Evolutionary conservation across 1,139 yeast genomes (phyloP), one percentile per base, ranked within the genome.

Genomic region (Blastobotrys proliferans): DNA sequence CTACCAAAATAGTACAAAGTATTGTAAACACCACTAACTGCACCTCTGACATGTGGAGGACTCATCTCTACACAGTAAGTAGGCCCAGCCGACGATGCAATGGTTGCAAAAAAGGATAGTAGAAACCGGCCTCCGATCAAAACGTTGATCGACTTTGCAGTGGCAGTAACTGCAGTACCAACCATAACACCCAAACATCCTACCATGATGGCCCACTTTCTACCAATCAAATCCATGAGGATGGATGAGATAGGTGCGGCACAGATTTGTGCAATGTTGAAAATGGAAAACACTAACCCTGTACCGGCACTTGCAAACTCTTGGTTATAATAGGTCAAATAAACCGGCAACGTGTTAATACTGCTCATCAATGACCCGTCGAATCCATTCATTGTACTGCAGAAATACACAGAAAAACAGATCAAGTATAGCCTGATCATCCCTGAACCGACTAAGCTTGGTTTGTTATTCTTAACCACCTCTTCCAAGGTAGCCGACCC

Each of bases 41-140:
- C 57, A 16, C 69, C 68, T 55, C 77, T 62, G 46, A 68, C 65
- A 27, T 63, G 60, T 64, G 76, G 73, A 44, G 52, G 56, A 3
- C 54, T 45, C 22, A 51, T 24, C 38, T 53, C 56, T 8, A 47
- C 45, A 21, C 51, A 50, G 10, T 49, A 40, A 31, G 43, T 46
- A n/a, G 50, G 50, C 22, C 34, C 47, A 8, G 43, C 40, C 2
- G 33, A 36, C 4, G 25, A 39, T 9, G 62, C 62, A 28, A 49
- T 42, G 10, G 49, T 43, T 4, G 42, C 39, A 16, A 53, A 53
- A 18, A 51, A 45, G n/a, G 54, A 51, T 4, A 51, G 37, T n/a
- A 51, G 22, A 39, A 62, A 61, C 21, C 63, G 49, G 18, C 54
- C 50, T 4, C 46, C 46, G 16, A 43, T 43, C 17, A 43, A 34